Percentiles rank a stretch among this genome's conserved stretches.
These are phyloP conservation scores for Aureobasidium sp. DNA, from an alignment of 2,329 filamentous ascomycete genomes.

Conservation along the genomic window DNA sequence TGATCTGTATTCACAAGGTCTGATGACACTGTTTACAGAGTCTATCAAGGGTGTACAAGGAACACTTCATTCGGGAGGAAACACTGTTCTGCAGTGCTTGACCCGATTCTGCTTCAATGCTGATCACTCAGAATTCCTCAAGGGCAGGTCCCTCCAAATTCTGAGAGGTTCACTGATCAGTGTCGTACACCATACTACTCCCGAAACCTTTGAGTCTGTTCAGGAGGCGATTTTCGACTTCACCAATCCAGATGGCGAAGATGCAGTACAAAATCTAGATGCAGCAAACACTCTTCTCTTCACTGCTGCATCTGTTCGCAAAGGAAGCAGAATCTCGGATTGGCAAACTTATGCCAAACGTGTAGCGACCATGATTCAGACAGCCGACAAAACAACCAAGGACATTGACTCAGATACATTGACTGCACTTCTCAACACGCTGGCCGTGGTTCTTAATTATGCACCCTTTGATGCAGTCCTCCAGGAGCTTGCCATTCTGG, in stretches of 20 bases:
- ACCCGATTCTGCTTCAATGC: conserved; percentile 14
- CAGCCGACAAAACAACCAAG: conserved; percentile 15
- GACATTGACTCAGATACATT: conserved; percentile 5
- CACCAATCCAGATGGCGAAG: conserved; percentile 28
- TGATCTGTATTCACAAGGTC: conserved; percentile 68
- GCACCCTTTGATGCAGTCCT: conserved; percentile 75
- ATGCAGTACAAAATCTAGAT: conserved; percentile 35
- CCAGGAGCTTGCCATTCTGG: conserved; percentile 59
- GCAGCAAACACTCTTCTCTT: conserved; percentile 52
- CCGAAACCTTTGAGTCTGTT: conserved; percentile 65
- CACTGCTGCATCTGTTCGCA: conserved; percentile 68
- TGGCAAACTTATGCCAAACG: conserved; percentile 61
- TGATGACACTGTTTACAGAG: conserved; percentile 90
- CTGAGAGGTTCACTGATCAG: conserved; percentile 72
- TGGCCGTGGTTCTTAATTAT: conserved; percentile 63
- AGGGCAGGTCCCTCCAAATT: conserved; percentile 41
- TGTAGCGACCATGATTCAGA: conserved; percentile 28
- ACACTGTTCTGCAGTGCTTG: conserved; percentile 14
- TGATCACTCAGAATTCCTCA: conserved; percentile 31
- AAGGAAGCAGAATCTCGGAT: conserved; percentile 63
- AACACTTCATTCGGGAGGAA: conserved; percentile 51
- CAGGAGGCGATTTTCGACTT: conserved; percentile 55
- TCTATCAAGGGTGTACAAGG: conserved; percentile 59
- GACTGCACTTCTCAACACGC: conserved; percentile 38
- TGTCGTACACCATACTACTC: conserved; percentile 72